Percentiles rank a stretch among this genome's conserved stretches.
These are phyloP conservation scores for Marchantia paleacea DNA, from an alignment of 225 moss, liverwort and hornwort species.

Conservation along the genomic window DNA sequence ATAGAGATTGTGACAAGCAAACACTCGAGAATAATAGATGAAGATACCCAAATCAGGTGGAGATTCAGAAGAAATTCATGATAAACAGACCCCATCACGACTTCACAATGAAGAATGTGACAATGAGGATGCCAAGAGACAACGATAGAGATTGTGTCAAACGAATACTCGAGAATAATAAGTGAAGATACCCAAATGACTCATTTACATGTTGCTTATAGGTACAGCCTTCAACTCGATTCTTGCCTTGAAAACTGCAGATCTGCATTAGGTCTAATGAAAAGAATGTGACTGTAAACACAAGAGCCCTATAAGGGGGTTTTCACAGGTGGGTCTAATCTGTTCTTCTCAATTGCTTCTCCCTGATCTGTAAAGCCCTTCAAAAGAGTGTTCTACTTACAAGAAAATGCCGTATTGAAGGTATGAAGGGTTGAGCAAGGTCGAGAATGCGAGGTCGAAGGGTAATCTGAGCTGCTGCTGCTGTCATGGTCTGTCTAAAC, in stretches of 20 bases:
- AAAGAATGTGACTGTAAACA: slow-evolving; percentile 26
- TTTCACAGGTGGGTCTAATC: slow-evolving; percentile 17
- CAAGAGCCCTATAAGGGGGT: slow-evolving; percentile 17
- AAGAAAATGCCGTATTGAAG: slow-evolving; percentile 25
- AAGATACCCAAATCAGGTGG: no score
- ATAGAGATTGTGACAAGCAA: no score
- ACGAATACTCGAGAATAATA: neutral
- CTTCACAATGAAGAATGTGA: no score
- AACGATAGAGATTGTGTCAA: no score
- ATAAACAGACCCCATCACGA: no score
- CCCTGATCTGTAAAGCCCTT: slow-evolving; percentile 23
- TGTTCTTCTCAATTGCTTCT: slow-evolving; percentile 19
- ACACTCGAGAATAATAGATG: no score
- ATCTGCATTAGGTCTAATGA: slow-evolving; percentile 14
- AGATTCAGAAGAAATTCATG: no score
- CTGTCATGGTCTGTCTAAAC: neutral
- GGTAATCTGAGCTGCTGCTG: neutral
- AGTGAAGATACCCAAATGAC: slow-evolving; percentile 3
- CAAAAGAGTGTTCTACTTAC: slow-evolving; percentile 36
- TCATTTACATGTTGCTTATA: slow-evolving; percentile 29
- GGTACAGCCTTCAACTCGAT: slow-evolving; percentile 40
- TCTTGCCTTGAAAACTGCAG: slow-evolving; percentile 35
- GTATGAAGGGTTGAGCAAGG: slow-evolving; percentile 23
- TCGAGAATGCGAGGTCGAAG: slow-evolving; percentile 29
- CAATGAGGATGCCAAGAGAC: no score